Percentiles rank a stretch among this genome's conserved stretches.
Conservation (phyloP, 805 yeast genomes). For the Kazachstania psychrophila region DNA sequence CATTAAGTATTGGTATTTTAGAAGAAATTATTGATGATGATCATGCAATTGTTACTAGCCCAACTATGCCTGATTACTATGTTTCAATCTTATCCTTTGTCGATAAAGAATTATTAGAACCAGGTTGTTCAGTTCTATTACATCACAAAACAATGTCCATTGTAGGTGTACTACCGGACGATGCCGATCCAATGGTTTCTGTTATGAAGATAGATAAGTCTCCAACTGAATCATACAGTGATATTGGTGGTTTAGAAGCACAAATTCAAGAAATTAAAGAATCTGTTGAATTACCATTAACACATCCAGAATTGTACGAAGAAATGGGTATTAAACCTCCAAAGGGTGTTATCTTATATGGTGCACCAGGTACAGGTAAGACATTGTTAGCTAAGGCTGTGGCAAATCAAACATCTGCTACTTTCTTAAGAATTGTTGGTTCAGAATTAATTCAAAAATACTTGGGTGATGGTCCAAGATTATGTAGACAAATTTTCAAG, state of each 20-base stretch:
- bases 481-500: slow-evolving; percentile 88
- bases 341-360: slow-evolving; percentile 92
- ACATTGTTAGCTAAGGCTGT: slow-evolving; percentile 94
- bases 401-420: slow-evolving; percentile 95
- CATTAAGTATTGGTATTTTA: slow-evolving; percentile 91
- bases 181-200: slow-evolving; percentile 94
- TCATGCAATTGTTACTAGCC: slow-evolving; percentile 93
- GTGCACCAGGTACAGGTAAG: slow-evolving; percentile 98
- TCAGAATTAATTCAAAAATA: slow-evolving; percentile 95
- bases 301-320: slow-evolving; percentile 94
- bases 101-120: slow-evolving; percentile 90
- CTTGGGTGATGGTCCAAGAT: slow-evolving; percentile 94
- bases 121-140: slow-evolving; percentile 89
- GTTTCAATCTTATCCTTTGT: slow-evolving; percentile 94
- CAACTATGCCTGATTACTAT: slow-evolving; percentile 95
- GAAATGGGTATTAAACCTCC: slow-evolving; percentile 99
- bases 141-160: slow-evolving; percentile 94
- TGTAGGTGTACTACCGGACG: slow-evolving; percentile 98
- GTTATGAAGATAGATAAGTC: slow-evolving; percentile 98
- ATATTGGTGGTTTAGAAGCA: slow-evolving; percentile 90
- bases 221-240: slow-evolving; percentile 93
- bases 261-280: slow-evolving; percentile 98
- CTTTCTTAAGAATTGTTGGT: slow-evolving; percentile 92
- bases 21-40: slow-evolving; percentile 98
- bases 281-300: slow-evolving; percentile 88